These are phyloP conservation scores for Aspergillus steynii DNA, from an alignment of 495 filamentous ascomycete species.

Conservation along the genomic window DNA sequence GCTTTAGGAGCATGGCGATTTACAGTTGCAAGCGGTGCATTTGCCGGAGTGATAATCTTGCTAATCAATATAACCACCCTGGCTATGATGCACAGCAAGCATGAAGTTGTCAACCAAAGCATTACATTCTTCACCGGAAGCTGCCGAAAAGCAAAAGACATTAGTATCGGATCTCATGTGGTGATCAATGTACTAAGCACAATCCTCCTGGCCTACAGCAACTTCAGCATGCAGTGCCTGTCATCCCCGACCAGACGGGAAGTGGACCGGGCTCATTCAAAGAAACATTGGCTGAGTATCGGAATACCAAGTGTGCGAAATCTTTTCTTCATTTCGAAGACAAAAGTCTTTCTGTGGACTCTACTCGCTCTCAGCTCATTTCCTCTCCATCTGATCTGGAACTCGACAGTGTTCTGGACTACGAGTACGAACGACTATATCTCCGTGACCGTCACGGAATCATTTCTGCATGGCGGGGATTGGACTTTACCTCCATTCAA, in stretches of 20 bases:
- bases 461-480: too few relatives aligned
- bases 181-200: background rate
- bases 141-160: too few relatives aligned
- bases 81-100: too few relatives aligned
- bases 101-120: too few relatives aligned
- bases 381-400: slow-evolving; percentile 4
- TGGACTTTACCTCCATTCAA: too few relatives aligned
- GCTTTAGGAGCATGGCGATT: too few relatives aligned
- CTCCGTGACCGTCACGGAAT: too few relatives aligned
- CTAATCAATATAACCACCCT: too few relatives aligned
- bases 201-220: background rate
- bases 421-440: slow-evolving; percentile 21
- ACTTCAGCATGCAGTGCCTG: slow-evolving; percentile 8
- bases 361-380: background rate
- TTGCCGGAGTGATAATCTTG: too few relatives aligned
- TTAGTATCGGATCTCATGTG: too few relatives aligned
- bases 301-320: background rate
- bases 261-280: background rate
- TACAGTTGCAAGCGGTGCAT: too few relatives aligned
- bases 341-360: background rate
- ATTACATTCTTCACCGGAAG: too few relatives aligned
- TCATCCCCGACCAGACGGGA: background rate
- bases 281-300: background rate
- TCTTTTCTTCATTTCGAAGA: background rate
- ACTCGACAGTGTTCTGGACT: slow-evolving; percentile 3